Conservation (phyloP, 106 monocot species). For the Dioscorea zingiberensis region DNA sequence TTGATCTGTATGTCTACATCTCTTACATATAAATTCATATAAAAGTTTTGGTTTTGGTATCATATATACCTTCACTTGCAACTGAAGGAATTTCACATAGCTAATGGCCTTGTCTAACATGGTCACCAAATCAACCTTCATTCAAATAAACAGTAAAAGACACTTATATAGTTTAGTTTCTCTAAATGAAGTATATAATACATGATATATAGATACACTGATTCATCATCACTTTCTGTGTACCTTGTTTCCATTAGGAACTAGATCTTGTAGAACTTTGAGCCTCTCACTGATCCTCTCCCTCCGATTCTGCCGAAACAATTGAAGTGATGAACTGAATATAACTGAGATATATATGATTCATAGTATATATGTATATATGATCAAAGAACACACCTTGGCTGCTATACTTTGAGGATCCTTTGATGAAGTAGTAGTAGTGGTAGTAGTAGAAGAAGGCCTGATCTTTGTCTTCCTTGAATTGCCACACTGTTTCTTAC, state of each 20-base stretch:
- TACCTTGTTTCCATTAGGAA: constrained; percentile 96
- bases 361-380: neutral
- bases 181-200: neutral
- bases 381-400: constrained; percentile 42
- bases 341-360: neutral
- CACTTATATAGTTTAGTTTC: neutral
- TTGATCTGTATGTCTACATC: neutral
- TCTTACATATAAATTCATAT: neutral
- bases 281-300: constrained; percentile 84
- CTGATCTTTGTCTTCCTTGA: constrained; percentile 55
- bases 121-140: constrained; percentile 93
- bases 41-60: neutral
- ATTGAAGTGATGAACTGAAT: neutral
- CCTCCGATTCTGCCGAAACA: constrained; percentile 49
- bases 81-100: constrained; percentile 95
- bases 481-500: constrained; percentile 56
- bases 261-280: constrained; percentile 84
- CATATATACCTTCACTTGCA: constrained; percentile 84
- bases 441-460: constrained; percentile 2
- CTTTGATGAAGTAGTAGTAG: constrained; percentile 23
- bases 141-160: too few species aligned
- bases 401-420: constrained; percentile 94
- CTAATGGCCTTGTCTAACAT: constrained; percentile 96
- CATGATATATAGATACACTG: neutral
- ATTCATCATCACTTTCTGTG: too few species aligned